phyloP scores from a whole-genome alignment of 2,329 filamentous ascomycete genomes.

The Didymella pomorum region DNA sequence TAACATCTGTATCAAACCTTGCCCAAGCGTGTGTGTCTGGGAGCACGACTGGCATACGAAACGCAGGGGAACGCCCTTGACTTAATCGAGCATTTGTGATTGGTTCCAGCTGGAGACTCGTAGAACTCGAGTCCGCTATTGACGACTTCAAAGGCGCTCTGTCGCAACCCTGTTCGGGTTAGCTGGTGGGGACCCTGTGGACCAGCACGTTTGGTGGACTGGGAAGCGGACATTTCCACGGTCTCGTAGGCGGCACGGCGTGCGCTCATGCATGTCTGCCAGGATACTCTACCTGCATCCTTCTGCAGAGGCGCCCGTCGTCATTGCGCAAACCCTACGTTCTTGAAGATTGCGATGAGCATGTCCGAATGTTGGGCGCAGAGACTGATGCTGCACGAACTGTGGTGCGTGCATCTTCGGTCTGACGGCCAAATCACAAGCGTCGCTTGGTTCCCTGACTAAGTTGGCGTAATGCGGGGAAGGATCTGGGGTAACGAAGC shows the following conservation, averaged over 20 bases:
- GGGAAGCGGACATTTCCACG: not conserved
- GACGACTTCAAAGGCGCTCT: not conserved
- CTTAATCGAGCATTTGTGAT: not conserved
- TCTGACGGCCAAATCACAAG: not conserved
- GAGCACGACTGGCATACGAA: not conserved
- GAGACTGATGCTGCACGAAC: not conserved
- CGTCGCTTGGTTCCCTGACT: not conserved
- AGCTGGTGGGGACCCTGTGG: not conserved
- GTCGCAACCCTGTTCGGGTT: slow-evolving; percentile 9
- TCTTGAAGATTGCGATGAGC: not conserved
- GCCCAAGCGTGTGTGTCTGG: not conserved
- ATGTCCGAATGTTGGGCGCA: not conserved
- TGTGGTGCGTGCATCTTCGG: not conserved
- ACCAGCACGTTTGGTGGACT: not conserved
- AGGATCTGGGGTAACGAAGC: slow-evolving; percentile 2
- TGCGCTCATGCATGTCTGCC: not conserved
- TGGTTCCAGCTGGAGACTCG: slow-evolving; percentile 4
- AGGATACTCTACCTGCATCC: not conserved
- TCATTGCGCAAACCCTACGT: not conserved
- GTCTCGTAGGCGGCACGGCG: not conserved
- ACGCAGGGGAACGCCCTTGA: not conserved
- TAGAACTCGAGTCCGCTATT: not conserved
- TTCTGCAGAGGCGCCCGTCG: not conserved
- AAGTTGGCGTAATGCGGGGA: slow-evolving; percentile 11
- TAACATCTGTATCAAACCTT: slow-evolving; percentile 2